Evolutionary conservation across 2,329 filamentous ascomycete genomes (phyloP).

Genomic region (Alternaria atra): DNA sequence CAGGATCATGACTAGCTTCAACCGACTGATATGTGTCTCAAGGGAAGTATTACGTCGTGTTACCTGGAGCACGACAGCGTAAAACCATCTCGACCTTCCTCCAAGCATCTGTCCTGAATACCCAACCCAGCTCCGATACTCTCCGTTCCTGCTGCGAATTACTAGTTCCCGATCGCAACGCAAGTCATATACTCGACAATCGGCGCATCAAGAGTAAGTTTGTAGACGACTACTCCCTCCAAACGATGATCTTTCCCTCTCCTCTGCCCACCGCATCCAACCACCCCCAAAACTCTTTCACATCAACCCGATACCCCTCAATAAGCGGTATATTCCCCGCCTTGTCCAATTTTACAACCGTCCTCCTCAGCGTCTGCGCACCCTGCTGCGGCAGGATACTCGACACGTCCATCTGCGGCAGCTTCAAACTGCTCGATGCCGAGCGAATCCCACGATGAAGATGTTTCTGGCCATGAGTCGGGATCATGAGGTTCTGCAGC

Average conservation of each 20-base stretch:
- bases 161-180: not conserved
- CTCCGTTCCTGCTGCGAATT: not conserved
- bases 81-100: not conserved
- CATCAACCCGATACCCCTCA: constrained; percentile 33
- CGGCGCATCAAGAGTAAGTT: not conserved
- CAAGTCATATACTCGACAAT: not conserved
- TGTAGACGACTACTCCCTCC: constrained; percentile 15
- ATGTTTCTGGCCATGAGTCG: not conserved
- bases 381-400: not conserved
- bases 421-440: constrained; percentile 11
- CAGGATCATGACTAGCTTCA: constrained; percentile 1
- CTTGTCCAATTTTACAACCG: constrained; percentile 29
- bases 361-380: constrained; percentile 21
- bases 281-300: constrained; percentile 22
- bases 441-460: constrained; percentile 12
- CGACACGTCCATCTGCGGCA: constrained; percentile 1
- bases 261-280: constrained; percentile 36
- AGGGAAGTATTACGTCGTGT: not conserved
- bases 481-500: constrained; percentile 15
- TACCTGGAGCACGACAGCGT: not conserved
- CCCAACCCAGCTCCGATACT: not conserved
- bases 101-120: not conserved
- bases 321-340: constrained; percentile 31
- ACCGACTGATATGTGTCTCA: not conserved
- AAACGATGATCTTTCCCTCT: constrained; percentile 46